Evolutionary conservation across 306 rosid species (phyloP).

Genomic region (Inga leiocalycina): DNA sequence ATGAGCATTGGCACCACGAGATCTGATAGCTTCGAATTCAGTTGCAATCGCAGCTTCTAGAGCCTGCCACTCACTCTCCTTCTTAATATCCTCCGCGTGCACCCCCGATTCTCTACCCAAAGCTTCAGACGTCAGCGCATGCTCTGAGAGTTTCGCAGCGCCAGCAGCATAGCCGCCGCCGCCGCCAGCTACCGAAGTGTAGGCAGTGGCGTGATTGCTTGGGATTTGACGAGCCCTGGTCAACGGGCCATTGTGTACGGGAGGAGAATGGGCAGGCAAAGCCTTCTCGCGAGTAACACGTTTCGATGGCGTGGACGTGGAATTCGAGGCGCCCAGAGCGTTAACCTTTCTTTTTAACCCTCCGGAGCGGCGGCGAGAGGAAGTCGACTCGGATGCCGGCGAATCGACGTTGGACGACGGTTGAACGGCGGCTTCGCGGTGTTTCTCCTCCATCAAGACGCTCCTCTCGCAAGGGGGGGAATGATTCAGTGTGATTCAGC

Average conservation of each 20-base stretch:
- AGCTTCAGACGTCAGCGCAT: slow-evolving; percentile 11
- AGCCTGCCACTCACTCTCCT: slow-evolving; percentile 56
- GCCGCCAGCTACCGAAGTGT: neutral
- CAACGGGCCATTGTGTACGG: slow-evolving; percentile 69
- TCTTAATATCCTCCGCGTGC: slow-evolving; percentile 45
- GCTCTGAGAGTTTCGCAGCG: slow-evolving; percentile 33
- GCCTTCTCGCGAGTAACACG: slow-evolving; percentile 69
- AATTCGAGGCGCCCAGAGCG: slow-evolving; percentile 40
- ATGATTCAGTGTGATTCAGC: slow-evolving; percentile 15
- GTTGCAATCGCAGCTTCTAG: slow-evolving; percentile 67
- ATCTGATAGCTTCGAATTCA: slow-evolving; percentile 63
- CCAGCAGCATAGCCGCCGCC: neutral
- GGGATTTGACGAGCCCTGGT: slow-evolving; percentile 84
- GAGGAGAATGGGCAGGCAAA: slow-evolving; percentile 36
- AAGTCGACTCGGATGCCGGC: slow-evolving; percentile 55
- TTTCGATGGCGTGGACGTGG: slow-evolving; percentile 61
- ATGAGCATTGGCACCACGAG: slow-evolving; percentile 63
- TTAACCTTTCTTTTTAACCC: slow-evolving; percentile 61
- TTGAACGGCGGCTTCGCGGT: slow-evolving; percentile 53
- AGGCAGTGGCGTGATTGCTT: slow-evolving; percentile 25
- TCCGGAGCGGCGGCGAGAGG: slow-evolving; percentile 61
- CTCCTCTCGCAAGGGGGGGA: neutral
- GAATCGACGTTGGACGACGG: slow-evolving; percentile 48
- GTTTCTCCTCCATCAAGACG: slow-evolving; percentile 65
- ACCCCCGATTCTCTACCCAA: slow-evolving; percentile 30